Evolutionary conservation across 2,329 filamentous ascomycete species (phyloP).

Genomic region (Hyphodiscus sp.): DNA sequence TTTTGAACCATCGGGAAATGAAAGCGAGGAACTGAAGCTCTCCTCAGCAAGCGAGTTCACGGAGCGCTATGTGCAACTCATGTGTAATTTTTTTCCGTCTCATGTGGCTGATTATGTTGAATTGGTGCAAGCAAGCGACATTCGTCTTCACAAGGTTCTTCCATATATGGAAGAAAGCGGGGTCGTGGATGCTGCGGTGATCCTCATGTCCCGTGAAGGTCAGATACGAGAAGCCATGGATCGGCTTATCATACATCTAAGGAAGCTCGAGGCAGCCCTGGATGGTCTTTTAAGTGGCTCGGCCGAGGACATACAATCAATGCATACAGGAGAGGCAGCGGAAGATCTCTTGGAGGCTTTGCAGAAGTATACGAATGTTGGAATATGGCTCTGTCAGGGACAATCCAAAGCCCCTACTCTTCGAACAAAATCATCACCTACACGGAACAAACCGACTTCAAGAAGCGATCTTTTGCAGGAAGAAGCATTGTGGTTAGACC

Average conservation of each 20-base stretch:
- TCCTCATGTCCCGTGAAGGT: conserved; percentile 84
- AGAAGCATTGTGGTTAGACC: conserved; percentile 52
- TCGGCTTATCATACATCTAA: conserved; percentile 73
- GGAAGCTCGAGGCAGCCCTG: conserved; percentile 72
- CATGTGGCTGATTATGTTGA: conserved; percentile 85
- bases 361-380: conserved; percentile 85
- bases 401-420: conserved; percentile 58
- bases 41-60: conserved; percentile 54
- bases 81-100: conserved; percentile 77
- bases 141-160: conserved; percentile 73
- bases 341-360: conserved; percentile 70
- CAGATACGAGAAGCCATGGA: conserved; percentile 77
- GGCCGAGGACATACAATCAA: conserved; percentile 47
- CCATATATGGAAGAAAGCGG: conserved; percentile 85
- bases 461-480: conserved; percentile 42
- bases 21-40: conserved; percentile 31
- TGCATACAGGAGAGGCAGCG: conserved; percentile 54
- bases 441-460: conserved; percentile 40
- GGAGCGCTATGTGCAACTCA: conserved; percentile 82
- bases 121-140: conserved; percentile 65
- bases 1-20: conserved; percentile 53
- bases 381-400: conserved; percentile 90
- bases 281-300: conserved; percentile 63
- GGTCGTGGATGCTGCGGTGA: conserved; percentile 85
- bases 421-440: conserved; percentile 36